Conservation (phyloP, 192 early-diverging fungal species). For the Backusella tuberculispora region DNA sequence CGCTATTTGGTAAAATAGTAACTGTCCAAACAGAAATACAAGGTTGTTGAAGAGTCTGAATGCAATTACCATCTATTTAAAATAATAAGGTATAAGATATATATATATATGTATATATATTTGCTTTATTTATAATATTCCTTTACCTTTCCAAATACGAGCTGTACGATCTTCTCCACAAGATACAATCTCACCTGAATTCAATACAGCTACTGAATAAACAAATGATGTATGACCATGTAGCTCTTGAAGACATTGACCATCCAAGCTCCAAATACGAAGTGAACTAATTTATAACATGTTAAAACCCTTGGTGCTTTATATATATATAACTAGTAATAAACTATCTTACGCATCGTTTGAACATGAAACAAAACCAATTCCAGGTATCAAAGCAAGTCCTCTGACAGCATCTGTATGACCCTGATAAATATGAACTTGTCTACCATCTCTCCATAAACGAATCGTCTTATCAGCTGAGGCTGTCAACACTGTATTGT, state of each 20-base stretch:
- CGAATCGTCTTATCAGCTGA: slow-evolving; percentile 94
- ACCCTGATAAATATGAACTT: slow-evolving; percentile 67
- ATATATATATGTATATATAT: slow-evolving; percentile 9
- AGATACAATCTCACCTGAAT: slow-evolving; percentile 81
- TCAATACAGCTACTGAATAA: slow-evolving; percentile 76
- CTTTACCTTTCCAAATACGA: slow-evolving; percentile 78
- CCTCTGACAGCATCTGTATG: slow-evolving; percentile 93
- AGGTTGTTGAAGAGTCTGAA: slow-evolving; percentile 86
- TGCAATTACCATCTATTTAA: slow-evolving; percentile 59
- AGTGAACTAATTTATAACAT: slow-evolving; percentile 58
- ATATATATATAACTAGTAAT: background rate
- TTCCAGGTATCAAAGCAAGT: slow-evolving; percentile 61
- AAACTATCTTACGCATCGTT: slow-evolving; percentile 74
- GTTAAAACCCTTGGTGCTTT: too few species aligned
- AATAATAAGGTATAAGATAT: background rate
- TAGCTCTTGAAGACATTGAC: slow-evolving; percentile 74
- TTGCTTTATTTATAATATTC: background rate
- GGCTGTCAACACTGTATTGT: slow-evolving; percentile 80
- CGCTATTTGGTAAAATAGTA: slow-evolving; percentile 73
- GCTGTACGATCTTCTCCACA: slow-evolving; percentile 94
- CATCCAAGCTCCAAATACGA: slow-evolving; percentile 78
- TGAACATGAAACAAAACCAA: slow-evolving; percentile 82
- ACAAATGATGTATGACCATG: slow-evolving; percentile 93
- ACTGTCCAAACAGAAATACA: slow-evolving; percentile 94
- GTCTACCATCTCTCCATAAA: slow-evolving; percentile 77